These are phyloP conservation scores for Sporothrix dimorphospora DNA, from an alignment of 2,329 filamentous ascomycete genomes.

Conservation along the genomic window DNA sequence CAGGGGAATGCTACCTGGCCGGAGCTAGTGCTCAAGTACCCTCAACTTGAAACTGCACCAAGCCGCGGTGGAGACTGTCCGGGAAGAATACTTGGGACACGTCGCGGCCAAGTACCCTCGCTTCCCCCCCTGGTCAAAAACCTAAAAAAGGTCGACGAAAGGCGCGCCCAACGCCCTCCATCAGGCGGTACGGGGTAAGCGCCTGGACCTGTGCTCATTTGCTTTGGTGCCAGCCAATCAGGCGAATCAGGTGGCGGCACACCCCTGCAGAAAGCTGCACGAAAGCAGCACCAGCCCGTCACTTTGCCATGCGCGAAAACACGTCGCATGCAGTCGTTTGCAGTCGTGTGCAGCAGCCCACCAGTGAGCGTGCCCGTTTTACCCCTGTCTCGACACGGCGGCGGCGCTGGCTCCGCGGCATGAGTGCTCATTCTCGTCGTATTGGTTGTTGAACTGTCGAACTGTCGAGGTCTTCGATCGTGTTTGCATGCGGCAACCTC, in stretches of 20 bases:
- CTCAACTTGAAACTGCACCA: conserved; percentile 22
- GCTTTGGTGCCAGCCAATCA: conserved; percentile 14
- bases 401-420: background rate
- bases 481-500: too few relatives aligned
- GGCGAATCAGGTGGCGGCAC: background rate
- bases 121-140: background rate
- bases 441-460: background rate
- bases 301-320: too few relatives aligned
- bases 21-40: conserved; percentile 20
- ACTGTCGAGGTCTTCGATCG: too few relatives aligned
- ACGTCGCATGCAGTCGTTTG: conserved; percentile 3
- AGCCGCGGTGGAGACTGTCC: background rate
- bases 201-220: conserved; percentile 23
- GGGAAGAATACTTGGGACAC: background rate
- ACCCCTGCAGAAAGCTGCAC: background rate
- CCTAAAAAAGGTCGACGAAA: conserved; percentile 11
- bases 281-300: too few relatives aligned
- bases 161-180: background rate
- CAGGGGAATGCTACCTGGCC: conserved; percentile 5
- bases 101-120: background rate
- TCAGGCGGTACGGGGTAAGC: conserved; percentile 11
- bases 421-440: background rate
- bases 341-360: background rate
- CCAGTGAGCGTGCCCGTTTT: background rate
- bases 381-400: conserved; percentile 11